phyloP scores from a whole-genome alignment of 345 rosid genomes.

The Murraya koenigii region DNA sequence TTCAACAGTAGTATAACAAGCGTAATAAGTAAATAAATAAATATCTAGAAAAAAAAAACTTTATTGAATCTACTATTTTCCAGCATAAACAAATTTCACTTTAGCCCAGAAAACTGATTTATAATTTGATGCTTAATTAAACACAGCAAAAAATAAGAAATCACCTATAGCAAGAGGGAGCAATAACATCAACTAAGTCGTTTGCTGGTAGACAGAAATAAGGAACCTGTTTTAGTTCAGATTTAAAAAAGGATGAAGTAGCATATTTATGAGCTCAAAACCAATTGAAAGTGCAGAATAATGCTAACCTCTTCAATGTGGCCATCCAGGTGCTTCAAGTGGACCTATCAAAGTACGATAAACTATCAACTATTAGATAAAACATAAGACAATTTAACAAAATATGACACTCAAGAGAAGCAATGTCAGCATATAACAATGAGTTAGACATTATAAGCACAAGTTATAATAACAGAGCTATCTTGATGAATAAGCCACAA shows the following conservation, averaged over 20 bases:
- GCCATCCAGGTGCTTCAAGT: constrained; percentile 94
- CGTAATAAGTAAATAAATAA: neutral
- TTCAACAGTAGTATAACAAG: neutral
- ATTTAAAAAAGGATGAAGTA: constrained; percentile 38
- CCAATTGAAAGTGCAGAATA: constrained; percentile 13
- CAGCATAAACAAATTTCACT: neutral
- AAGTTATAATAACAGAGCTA: neutral
- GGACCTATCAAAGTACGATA: constrained; percentile 54
- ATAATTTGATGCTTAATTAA: neutral
- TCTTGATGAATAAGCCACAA: neutral
- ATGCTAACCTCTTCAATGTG: constrained; percentile 81
- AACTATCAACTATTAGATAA: constrained; percentile 14
- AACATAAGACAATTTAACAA: neutral
- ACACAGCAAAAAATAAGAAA: constrained; percentile 1
- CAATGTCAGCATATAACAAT: neutral
- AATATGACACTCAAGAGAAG: neutral
- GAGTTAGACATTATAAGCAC: neutral
- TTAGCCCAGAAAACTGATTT: neutral
- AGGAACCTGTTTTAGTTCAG: constrained; percentile 83
- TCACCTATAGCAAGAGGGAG: constrained; percentile 97
- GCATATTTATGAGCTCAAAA: constrained; percentile 23
- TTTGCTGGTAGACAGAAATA: constrained; percentile 98
- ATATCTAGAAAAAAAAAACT: neutral
- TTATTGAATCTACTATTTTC: constrained; percentile 3
- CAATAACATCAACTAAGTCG: constrained; percentile 85